Percentiles rank a stretch among this genome's conserved stretches.
Conservation (phyloP, 1,284 basidiomycete genomes). For the Apiotrichum domesticum region DNA sequence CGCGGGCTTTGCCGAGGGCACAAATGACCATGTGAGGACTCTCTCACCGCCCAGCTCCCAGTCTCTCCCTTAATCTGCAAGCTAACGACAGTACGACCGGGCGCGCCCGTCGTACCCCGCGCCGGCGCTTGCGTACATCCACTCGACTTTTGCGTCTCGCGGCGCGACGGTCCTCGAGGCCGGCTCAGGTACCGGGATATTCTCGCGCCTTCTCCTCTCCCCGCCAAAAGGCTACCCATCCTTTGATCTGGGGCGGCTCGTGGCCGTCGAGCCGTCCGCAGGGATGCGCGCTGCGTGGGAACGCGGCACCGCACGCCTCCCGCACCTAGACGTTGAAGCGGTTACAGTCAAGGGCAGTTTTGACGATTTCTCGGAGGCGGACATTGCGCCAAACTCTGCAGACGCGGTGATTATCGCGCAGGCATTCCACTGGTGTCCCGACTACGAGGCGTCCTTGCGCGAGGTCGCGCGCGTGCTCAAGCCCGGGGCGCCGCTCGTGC, state of each 20-base stretch:
- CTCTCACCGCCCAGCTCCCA: too few species aligned
- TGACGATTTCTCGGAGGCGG: slow-evolving; percentile 34
- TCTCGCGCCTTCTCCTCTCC: slow-evolving; percentile 43
- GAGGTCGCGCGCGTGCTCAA: slow-evolving; percentile 45
- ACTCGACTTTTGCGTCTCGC: too few species aligned
- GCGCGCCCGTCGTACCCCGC: slow-evolving; percentile 48
- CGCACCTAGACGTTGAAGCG: background rate
- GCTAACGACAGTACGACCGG: slow-evolving; percentile 39
- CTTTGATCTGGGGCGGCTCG: slow-evolving; percentile 34
- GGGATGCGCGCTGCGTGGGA: slow-evolving; percentile 46
- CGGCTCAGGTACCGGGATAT: slow-evolving; percentile 48
- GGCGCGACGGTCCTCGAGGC: slow-evolving; percentile 31
- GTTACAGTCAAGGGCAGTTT: slow-evolving; percentile 43
- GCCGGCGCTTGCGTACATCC: slow-evolving; percentile 33
- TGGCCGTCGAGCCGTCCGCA: slow-evolving; percentile 46
- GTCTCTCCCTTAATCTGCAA: too few species aligned
- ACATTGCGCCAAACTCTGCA: slow-evolving; percentile 19
- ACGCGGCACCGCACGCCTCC: too few species aligned
- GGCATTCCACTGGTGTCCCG: slow-evolving; percentile 47
- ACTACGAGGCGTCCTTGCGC: slow-evolving; percentile 35
- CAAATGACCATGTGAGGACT: slow-evolving; percentile 38
- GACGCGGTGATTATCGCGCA: slow-evolving; percentile 47
- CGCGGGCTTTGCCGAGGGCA: slow-evolving; percentile 41
- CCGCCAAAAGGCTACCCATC: slow-evolving; percentile 35
- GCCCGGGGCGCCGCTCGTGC: slow-evolving; percentile 37